Evolutionary conservation across 2,329 filamentous ascomycete species (phyloP), one percentile per base, ranked within the genome.

Genomic region (Colletotrichum trifolii): DNA sequence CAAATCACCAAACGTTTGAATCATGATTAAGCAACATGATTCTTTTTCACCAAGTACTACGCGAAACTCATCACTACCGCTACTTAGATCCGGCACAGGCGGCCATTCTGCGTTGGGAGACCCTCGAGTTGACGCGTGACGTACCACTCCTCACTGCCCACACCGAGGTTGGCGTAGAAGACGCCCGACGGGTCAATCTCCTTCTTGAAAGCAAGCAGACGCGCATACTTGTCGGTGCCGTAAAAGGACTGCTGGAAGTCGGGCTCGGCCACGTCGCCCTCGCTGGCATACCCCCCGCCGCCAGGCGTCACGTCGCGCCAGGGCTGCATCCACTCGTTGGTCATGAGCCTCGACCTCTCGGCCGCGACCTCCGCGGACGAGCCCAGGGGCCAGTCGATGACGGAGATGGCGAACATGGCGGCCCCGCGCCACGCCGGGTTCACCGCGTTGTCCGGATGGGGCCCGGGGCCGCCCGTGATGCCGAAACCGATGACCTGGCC

Each of bases 341-440:
- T 74, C 59, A 62, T 8, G 49, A 76, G 64, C 54, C 70, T 73
- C 38, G 74, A 62, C 52, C 74, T 73, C 3, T 70, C 59, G 13
- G 67, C 57, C 2, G 43, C 54, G 8, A 54, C 57, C 38, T 67
- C 62, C 15, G 49, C 43, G 8, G 53, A 36, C 6, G 57, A 50
- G 25, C 52, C 57, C 4, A 46, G 43, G 25, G 55, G 56, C 66
- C 63, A 66, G 7, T 43, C 43, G 2, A 58, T 54, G 25, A 60
- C 58, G 57, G 69, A 67, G 66, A 79, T 79, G 54, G 69, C 69
- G 40, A 76, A 76, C 72, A 79, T 71, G 36, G 73, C 70, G 7
- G 76, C 75, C 0, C 75, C 74, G 11, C 83, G 74, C 82, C 82
- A 85, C 0, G 81, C 82, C 2, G 81, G 82, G 54, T 79, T 78